These are phyloP conservation scores for Hymenoscyphus occultus DNA, from an alignment of 2,329 filamentous ascomycete species.

Conservation along the genomic window DNA sequence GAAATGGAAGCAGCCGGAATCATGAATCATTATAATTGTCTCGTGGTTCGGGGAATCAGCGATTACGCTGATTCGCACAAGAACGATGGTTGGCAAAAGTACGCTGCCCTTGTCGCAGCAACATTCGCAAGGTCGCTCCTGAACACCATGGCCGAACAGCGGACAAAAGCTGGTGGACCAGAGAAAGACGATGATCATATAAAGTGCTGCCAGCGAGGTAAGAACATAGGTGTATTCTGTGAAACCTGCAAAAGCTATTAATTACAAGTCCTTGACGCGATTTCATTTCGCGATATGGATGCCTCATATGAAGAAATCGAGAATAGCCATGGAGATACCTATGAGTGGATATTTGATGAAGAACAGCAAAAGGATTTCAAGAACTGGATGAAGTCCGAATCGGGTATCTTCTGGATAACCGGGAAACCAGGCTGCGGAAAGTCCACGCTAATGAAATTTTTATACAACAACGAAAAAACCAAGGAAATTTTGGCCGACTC, in stretches of 20 bases:
- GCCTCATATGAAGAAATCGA: background rate
- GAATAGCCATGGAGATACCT: background rate
- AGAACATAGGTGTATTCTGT: too few relatives aligned
- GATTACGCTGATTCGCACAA: background rate
- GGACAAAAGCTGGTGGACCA: too few relatives aligned
- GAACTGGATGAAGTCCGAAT: too few relatives aligned
- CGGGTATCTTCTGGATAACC: too few relatives aligned
- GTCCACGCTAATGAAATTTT: background rate
- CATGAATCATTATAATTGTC: background rate
- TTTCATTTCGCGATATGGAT: background rate
- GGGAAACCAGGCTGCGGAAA: background rate
- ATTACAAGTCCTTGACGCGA: background rate
- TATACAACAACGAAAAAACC: background rate
- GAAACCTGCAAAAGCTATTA: too few relatives aligned
- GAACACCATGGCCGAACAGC: too few relatives aligned
- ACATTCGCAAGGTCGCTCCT: background rate
- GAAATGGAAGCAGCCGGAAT: background rate
- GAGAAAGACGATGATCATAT: too few relatives aligned
- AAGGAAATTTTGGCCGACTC: too few relatives aligned
- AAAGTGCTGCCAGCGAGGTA: background rate
- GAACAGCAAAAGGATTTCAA: too few relatives aligned
- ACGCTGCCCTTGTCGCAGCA: background rate
- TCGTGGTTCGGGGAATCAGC: background rate
- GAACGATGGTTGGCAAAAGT: background rate
- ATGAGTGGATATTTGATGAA: background rate